Percentiles rank a stretch among this genome's conserved stretches.
These are phyloP conservation scores for Neonectria hederae DNA, from an alignment of 2,329 filamentous ascomycete species.

Conservation along the genomic window DNA sequence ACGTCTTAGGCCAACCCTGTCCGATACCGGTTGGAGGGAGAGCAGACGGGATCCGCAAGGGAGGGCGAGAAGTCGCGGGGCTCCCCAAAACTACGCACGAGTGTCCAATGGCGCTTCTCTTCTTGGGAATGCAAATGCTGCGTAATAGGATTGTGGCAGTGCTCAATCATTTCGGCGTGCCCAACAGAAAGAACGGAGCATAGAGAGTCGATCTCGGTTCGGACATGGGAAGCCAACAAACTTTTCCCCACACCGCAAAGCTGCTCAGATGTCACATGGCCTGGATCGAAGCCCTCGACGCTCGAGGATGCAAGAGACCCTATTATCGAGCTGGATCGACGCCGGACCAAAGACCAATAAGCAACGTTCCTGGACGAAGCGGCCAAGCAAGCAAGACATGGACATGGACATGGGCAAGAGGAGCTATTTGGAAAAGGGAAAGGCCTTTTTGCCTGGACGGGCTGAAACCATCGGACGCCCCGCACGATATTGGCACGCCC, in stretches of 20 bases:
- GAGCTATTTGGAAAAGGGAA: conserved; percentile 27
- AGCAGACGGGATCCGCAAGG: conserved; percentile 10
- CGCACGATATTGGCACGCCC: conserved; percentile 37
- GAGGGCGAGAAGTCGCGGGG: conserved; percentile 6
- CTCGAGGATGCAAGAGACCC: conserved; percentile 3
- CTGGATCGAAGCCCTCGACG: not conserved
- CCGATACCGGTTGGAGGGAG: conserved; percentile 21
- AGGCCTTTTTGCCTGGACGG: conserved; percentile 25
- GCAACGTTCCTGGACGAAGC: conserved; percentile 15
- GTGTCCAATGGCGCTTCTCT: conserved; percentile 16
- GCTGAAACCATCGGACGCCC: conserved; percentile 33
- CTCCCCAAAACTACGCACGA: not conserved
- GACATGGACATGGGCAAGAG: conserved; percentile 36
- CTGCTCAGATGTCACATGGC: conserved; percentile 8
- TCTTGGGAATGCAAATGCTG: conserved; percentile 27
- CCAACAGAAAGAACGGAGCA: conserved; percentile 6
- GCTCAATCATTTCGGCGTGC: conserved; percentile 27
- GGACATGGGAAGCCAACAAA: not conserved
- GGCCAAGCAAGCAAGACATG: conserved; percentile 26
- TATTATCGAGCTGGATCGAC: not conserved
- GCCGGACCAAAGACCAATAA: conserved; percentile 8
- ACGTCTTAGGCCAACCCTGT: not conserved
- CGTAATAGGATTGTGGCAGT: conserved; percentile 29
- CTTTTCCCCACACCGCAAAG: conserved; percentile 12
- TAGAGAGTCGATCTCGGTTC: conserved; percentile 1